phyloP scores from a whole-genome alignment of 2,329 filamentous ascomycete genomes.

The Phoma herbarum region DNA sequence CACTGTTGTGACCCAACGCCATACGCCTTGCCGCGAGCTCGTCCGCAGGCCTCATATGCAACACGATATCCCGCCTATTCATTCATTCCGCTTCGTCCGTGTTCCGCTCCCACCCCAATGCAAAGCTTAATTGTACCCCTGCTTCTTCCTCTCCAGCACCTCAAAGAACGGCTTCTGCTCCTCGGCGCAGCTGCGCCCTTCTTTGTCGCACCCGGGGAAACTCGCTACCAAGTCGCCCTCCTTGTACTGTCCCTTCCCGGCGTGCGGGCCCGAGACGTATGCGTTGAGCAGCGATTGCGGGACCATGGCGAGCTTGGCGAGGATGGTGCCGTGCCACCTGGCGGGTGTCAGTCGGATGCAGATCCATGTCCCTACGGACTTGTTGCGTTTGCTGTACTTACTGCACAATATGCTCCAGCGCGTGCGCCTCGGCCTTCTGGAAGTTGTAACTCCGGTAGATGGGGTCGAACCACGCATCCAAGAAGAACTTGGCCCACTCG shows the following conservation, averaged over 20 bases:
- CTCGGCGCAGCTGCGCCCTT: constrained; percentile 71
- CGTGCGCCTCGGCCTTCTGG: constrained; percentile 91
- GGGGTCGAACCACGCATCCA: constrained; percentile 97
- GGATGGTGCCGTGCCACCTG: constrained; percentile 96
- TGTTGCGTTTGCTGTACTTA: too few species aligned
- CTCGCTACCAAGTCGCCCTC: constrained; percentile 86
- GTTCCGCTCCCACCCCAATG: too few species aligned
- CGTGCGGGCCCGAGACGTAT: constrained; percentile 64
- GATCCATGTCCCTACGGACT: too few species aligned
- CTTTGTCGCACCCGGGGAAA: constrained; percentile 74
- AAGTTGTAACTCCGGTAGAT: constrained; percentile 95
- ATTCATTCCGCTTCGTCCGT: too few species aligned
- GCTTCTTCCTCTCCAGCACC: constrained; percentile 39
- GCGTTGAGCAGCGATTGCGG: constrained; percentile 85
- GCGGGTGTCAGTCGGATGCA: constrained; percentile 51
- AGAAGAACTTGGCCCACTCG: constrained; percentile 90
- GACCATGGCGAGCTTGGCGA: constrained; percentile 88
- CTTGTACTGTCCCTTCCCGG: constrained; percentile 68
- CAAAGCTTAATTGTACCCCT: constrained; percentile 10
- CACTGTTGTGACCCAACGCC: constrained; percentile 1
- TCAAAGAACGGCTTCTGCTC: constrained; percentile 68
- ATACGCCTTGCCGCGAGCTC: constrained; percentile 1
- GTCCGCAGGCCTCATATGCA: neutral
- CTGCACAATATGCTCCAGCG: constrained; percentile 71
- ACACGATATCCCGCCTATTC: neutral